A percentile compares a stretch with the other conserved stretches of the same genome.
phyloP scores from a whole-genome alignment of 129 eudicot genomes.

The Glebionis coronaria region DNA sequence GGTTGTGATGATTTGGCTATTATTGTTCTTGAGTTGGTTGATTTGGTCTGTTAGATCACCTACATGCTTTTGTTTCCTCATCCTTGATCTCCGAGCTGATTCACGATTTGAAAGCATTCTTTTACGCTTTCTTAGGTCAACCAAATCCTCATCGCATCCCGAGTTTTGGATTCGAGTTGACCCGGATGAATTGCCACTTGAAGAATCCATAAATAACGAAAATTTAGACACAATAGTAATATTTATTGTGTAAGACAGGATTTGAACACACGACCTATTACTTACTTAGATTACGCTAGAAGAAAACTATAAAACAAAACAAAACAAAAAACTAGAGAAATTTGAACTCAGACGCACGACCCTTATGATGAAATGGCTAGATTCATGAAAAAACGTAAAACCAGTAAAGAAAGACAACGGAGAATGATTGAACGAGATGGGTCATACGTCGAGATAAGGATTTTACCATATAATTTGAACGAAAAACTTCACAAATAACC shows the following conservation, averaged over 20 bases:
- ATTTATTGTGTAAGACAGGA: no score
- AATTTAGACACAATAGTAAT: constrained; percentile 1
- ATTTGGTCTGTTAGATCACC: constrained; percentile 51
- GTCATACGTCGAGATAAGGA: constrained; percentile 62
- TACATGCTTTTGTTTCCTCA: constrained; percentile 63
- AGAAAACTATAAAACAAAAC: no score
- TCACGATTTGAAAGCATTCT: constrained; percentile 72
- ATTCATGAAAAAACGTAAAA: constrained; percentile 72
- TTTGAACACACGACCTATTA: constrained; percentile 22
- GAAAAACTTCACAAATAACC: constrained; percentile 50
- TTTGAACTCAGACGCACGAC: no score
- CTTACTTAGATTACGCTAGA: no score
- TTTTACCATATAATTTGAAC: constrained; percentile 59
- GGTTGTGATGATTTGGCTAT: constrained; percentile 36
- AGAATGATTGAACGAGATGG: constrained; percentile 87
- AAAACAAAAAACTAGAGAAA: no score
- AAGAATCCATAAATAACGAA: constrained; percentile 38
- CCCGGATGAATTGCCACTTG: constrained; percentile 49
- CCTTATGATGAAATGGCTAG: no score
- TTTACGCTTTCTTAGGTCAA: constrained; percentile 63
- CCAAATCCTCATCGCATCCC: constrained; percentile 45
- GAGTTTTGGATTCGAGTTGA: constrained; percentile 43
- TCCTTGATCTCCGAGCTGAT: constrained; percentile 67
- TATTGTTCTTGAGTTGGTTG: constrained; percentile 40
- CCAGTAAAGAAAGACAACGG: constrained; percentile 82